These are phyloP conservation scores for Pseudonitzschia multistriata DNA, from an alignment of 108 stramenopile genomes.

Conservation along the genomic window DNA sequence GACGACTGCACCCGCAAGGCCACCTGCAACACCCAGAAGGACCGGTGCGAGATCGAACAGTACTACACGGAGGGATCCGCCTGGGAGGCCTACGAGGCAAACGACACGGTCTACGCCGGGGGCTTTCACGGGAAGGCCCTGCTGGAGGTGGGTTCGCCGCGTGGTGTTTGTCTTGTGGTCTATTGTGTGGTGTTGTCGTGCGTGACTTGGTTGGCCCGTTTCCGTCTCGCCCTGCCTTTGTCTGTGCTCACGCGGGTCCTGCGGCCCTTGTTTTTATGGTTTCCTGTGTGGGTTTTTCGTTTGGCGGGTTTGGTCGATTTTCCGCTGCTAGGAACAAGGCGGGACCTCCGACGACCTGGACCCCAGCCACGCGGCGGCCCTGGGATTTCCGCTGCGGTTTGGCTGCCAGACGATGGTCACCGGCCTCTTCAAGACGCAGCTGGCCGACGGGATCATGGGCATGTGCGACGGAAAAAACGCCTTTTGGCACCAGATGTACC, in stretches of 20 bases:
- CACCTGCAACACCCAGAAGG: background rate
- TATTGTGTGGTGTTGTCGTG: too few relatives aligned
- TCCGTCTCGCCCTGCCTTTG: too few relatives aligned
- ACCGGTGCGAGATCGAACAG: conserved; percentile 44
- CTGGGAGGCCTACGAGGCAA: conserved; percentile 75
- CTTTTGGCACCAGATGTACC: conserved; percentile 75
- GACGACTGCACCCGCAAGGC: conserved; percentile 4
- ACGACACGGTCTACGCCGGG: conserved; percentile 67
- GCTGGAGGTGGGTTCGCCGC: background rate
- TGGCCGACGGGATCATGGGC: conserved; percentile 97
- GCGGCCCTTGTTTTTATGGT: too few relatives aligned
- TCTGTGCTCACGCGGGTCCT: too few relatives aligned
- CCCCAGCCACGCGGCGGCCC: conserved; percentile 49
- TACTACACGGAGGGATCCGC: conserved; percentile 74
- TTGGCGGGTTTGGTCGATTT: background rate
- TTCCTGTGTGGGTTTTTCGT: too few relatives aligned
- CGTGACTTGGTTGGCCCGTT: too few relatives aligned
- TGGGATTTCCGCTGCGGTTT: conserved; percentile 78
- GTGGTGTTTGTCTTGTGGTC: too few relatives aligned
- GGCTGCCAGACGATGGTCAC: conserved; percentile 90
- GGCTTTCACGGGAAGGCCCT: conserved; percentile 50
- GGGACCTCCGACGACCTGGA: conserved; percentile 43
- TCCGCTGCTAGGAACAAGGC: conserved; percentile 18
- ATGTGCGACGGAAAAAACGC: conserved; percentile 58
- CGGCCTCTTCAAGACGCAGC: conserved; percentile 92